These are phyloP conservation scores for Gastrolobium villosum DNA, from an alignment of 306 rosid species.

Conservation along the genomic window DNA sequence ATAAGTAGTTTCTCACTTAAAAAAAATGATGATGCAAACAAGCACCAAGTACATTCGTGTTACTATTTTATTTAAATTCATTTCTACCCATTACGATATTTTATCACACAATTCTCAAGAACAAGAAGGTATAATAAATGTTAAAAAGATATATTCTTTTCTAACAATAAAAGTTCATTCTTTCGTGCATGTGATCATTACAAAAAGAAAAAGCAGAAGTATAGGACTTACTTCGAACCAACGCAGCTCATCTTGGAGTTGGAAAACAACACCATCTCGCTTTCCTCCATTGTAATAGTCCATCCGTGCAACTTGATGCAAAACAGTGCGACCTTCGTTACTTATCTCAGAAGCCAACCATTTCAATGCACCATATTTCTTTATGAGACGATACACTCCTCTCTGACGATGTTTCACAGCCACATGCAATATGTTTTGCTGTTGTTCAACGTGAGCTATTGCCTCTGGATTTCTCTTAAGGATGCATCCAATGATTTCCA, in stretches of 20 bases:
- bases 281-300: not conserved
- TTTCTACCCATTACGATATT: too few species aligned
- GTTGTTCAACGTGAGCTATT: not conserved
- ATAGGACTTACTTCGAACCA: slow-evolving; percentile 42
- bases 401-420: slow-evolving; percentile 25
- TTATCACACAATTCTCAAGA: too few species aligned
- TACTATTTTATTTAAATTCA: too few species aligned
- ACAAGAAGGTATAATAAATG: too few species aligned
- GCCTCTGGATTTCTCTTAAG: slow-evolving; percentile 18
- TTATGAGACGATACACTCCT: not conserved
- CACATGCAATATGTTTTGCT: slow-evolving; percentile 46
- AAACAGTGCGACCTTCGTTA: not conserved
- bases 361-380: not conserved
- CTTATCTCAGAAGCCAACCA: not conserved
- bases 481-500: slow-evolving; percentile 1
- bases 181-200: too few species aligned
- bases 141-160: too few species aligned
- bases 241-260: slow-evolving; percentile 49
- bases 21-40: too few species aligned
- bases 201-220: too few species aligned
- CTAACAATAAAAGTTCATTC: too few species aligned
- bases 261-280: slow-evolving; percentile 34
- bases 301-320: slow-evolving; percentile 45
- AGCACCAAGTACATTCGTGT: too few species aligned
- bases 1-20: too few species aligned